Evolutionary conservation across 257 asterid species (phyloP).

Genomic region (Petunia secreta): DNA sequence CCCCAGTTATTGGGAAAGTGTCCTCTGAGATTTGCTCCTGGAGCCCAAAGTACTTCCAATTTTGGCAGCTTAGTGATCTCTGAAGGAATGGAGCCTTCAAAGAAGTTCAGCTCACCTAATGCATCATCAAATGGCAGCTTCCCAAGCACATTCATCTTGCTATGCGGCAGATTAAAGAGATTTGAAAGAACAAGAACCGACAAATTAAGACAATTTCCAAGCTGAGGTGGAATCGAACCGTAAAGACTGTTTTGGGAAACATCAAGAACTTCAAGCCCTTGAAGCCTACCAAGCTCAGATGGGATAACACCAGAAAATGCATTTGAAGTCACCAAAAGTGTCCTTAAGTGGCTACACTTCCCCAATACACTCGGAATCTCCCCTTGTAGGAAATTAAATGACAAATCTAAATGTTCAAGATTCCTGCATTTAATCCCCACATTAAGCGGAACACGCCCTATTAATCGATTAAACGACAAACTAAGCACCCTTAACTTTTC

Average conservation of each 20-base stretch:
- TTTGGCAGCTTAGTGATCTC: constrained; percentile 56
- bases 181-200: constrained; percentile 73
- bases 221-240: constrained; percentile 60
- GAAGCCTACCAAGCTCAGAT: constrained; percentile 62
- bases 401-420: constrained; percentile 77
- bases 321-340: constrained; percentile 67
- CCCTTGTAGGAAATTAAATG: constrained; percentile 67
- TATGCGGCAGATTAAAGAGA: constrained; percentile 66
- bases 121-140: constrained; percentile 42
- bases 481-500: constrained; percentile 66
- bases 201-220: constrained; percentile 69
- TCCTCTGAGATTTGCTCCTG: constrained; percentile 71
- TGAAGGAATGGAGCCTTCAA: constrained; percentile 61
- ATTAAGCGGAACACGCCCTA: constrained; percentile 59
- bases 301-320: constrained; percentile 75
- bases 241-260: constrained; percentile 79
- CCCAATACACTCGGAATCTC: constrained; percentile 68
- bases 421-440: constrained; percentile 66
- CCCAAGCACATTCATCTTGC: constrained; percentile 33
- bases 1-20: constrained; percentile 69
- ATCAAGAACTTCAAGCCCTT: constrained; percentile 76
- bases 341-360: constrained; percentile 61
- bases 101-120: constrained; percentile 65
- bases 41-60: constrained; percentile 87
- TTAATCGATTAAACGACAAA: constrained; percentile 75